Base-by-base conservation (phyloP, 2,329 filamentous ascomycete genomes). In the Diaporthe destruens region DNA sequence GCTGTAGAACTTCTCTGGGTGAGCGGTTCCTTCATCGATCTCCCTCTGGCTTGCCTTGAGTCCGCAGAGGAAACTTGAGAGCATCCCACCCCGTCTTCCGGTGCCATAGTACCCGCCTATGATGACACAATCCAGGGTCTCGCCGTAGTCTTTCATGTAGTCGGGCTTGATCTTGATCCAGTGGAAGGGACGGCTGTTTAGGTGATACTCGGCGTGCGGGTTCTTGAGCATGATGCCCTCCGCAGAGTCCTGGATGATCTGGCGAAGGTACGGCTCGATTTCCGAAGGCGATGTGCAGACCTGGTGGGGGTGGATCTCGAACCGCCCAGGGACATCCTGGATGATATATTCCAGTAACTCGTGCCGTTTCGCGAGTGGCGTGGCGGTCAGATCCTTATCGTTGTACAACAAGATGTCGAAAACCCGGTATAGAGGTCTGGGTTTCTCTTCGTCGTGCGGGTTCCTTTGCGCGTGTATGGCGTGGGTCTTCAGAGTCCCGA, bases 141-240 rank as follows among this genome's bases (percentile, higher is more conserved):
- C 96, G 74, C 96, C 96, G 80, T 96, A 98, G 75, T 98, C 96
- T 2, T 92, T 92, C 95, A 98, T 98, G 81, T 99, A 99, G 76
- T 99, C 96, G 1, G 96, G 96, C 79, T 99, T 99, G 11, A 99
- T 95, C 80, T 99, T 99, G 83, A 98, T 92, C 96, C 96, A 99
- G 81, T 98, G 94, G 77, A 97, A 94, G 78, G 97, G 96, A 61
- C 96, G 92, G 76, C 94, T 93, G 79, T 97, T 98, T 12, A 98
- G 87, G 8, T 90, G 88, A 80, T 99, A 99, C 78, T 90, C 88
- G 0, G 95, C 97, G 6, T 92, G 88, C 9, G 96, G 96, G 75
- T 98, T 98, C 84, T 99, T 99, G 68, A 98, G 84, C 0, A 99
- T 95, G 0, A 98, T 86, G 1, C 96, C 96, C 81, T 98, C 96